Conservation (phyloP, 345 rosid species). For the Brassica juncea region DNA sequence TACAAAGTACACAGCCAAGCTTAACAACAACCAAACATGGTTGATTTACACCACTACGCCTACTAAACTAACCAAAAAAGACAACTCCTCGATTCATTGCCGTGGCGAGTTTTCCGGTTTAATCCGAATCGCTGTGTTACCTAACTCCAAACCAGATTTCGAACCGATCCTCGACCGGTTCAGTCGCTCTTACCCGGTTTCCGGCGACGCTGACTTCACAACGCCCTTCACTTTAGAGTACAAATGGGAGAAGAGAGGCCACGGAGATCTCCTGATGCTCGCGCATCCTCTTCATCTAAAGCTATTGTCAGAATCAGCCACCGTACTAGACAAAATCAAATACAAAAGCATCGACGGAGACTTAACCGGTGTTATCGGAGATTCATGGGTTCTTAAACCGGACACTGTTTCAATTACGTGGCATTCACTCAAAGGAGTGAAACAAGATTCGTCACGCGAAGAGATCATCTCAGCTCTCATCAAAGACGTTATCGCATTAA, state of each 20-base stretch:
- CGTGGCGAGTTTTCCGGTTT: slow-evolving; percentile 54
- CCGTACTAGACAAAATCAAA: slow-evolving; percentile 27
- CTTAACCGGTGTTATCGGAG: neutral
- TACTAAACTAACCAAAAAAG: slow-evolving; percentile 42
- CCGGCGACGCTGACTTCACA: slow-evolving; percentile 69
- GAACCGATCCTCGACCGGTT: slow-evolving; percentile 70
- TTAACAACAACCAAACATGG: slow-evolving; percentile 86
- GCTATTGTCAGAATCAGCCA: slow-evolving; percentile 50
- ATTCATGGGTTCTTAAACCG: neutral
- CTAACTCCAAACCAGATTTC: slow-evolving; percentile 43
- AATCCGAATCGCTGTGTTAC: slow-evolving; percentile 60
- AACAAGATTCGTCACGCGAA: slow-evolving; percentile 42
- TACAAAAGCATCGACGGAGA: neutral
- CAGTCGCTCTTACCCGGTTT: slow-evolving; percentile 73
- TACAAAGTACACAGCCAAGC: slow-evolving; percentile 63
- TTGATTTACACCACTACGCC: slow-evolving; percentile 70
- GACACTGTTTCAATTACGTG: slow-evolving; percentile 33
- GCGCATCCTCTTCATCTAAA: slow-evolving; percentile 87
- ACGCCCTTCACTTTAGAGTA: slow-evolving; percentile 74
- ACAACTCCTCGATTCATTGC: slow-evolving; percentile 42
- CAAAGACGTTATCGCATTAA: slow-evolving; percentile 62
- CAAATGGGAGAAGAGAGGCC: slow-evolving; percentile 80
- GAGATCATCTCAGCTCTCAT: slow-evolving; percentile 65
- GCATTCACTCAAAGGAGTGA: slow-evolving; percentile 73
- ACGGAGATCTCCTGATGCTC: slow-evolving; percentile 84